Conservation (phyloP, 352 stramenopile species). For the Phytophthora nicotianae region DNA sequence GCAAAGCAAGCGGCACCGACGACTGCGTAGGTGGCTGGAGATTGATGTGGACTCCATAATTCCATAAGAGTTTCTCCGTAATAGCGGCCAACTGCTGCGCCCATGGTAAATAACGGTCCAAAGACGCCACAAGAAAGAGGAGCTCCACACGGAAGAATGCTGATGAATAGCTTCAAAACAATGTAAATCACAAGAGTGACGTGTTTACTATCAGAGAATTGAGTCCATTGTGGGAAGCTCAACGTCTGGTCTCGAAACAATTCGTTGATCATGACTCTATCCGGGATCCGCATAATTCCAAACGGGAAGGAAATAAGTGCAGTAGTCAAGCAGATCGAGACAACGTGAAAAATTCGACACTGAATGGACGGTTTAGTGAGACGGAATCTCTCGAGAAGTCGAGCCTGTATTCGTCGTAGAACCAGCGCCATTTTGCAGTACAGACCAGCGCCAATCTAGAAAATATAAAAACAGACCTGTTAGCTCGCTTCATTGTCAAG, state of each 20-base stretch:
- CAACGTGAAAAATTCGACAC: constrained; percentile 58
- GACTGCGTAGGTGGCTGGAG: constrained; percentile 86
- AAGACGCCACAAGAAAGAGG: constrained; percentile 84
- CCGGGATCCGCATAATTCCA: constrained; percentile 72
- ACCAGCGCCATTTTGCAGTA: constrained; percentile 64
- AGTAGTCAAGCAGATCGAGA: constrained; percentile 66
- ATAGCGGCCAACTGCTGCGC: constrained; percentile 69
- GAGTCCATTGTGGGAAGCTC: constrained; percentile 64
- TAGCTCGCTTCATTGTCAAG: not conserved
- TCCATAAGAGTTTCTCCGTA: constrained; percentile 84
- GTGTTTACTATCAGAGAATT: constrained; percentile 60
- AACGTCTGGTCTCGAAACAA: constrained; percentile 71
- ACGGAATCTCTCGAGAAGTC: constrained; percentile 56
- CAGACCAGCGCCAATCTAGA: constrained; percentile 62
- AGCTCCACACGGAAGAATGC: constrained; percentile 70
- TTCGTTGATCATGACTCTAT: constrained; percentile 77
- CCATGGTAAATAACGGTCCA: constrained; percentile 82
- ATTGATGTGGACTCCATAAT: constrained; percentile 79
- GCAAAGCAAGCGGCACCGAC: constrained; percentile 92
- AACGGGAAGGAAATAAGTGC: constrained; percentile 70
- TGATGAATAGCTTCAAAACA: constrained; percentile 72
- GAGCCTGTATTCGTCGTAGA: constrained; percentile 53
- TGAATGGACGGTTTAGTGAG: constrained; percentile 59
- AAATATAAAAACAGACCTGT: too few relatives aligned
- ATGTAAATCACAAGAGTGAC: constrained; percentile 76